These are phyloP conservation scores for Wickerhamiella musiphila DNA, from an alignment of 805 yeast species.

Conservation along the genomic window DNA sequence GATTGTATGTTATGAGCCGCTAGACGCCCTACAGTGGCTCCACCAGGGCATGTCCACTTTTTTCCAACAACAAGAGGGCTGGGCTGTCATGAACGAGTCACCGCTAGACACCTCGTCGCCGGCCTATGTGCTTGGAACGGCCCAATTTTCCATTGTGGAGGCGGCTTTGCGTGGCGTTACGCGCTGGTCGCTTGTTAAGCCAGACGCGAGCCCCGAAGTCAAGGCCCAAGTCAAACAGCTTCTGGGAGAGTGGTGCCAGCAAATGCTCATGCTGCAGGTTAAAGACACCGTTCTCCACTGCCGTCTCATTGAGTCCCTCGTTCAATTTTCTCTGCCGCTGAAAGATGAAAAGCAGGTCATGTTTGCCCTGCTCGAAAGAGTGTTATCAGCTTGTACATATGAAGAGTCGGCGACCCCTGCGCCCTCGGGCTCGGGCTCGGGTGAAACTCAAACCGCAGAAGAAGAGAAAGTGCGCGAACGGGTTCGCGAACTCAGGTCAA, in stretches of 20 bases:
- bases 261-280: constrained; percentile 51
- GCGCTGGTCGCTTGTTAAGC: constrained; percentile 68
- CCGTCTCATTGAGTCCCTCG: constrained; percentile 79
- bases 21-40: constrained; percentile 67
- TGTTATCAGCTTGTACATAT: constrained; percentile 68
- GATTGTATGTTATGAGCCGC: constrained; percentile 70
- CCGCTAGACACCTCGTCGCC: constrained; percentile 26
- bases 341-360: constrained; percentile 56
- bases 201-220: constrained; percentile 25
- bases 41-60: constrained; percentile 54
- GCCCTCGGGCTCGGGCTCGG: constrained; percentile 33
- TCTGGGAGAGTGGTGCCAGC: constrained; percentile 40
- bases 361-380: constrained; percentile 72
- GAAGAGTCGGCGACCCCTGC: constrained; percentile 69
- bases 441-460: too few species aligned
- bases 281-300: constrained; percentile 68
- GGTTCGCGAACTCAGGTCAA: constrained; percentile 71
- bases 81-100: constrained; percentile 35
- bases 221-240: constrained; percentile 41
- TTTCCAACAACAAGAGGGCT: constrained; percentile 49
- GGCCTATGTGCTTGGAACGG: constrained; percentile 46
- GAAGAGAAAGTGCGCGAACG: constrained; percentile 66
- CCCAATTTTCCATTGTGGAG: constrained; percentile 76
- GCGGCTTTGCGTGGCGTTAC: constrained; percentile 82
- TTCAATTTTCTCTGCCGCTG: constrained; percentile 80